Base-by-base conservation (phyloP, 1,284 basidiomycete genomes). In the Moesziomyces sp. region DNA sequence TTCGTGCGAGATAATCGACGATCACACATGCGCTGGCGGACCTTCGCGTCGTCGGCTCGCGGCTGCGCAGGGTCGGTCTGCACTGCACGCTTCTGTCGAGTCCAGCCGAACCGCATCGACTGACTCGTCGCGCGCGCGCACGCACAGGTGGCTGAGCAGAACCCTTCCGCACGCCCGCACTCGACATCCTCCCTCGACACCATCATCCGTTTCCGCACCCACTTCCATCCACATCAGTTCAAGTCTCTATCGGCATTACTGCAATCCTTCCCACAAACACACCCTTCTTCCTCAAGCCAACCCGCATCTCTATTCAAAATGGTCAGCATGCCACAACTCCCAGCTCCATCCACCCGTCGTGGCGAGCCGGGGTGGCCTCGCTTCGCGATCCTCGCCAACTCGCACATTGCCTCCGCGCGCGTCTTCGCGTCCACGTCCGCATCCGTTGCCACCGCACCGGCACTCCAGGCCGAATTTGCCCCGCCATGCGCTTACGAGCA, bases 261-360 rank as follows among this genome's bases (percentile, higher is more conserved):
- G 21, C 21, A 11, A 46, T 4, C 38, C 10, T 35, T 30, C 28
- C 8, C 21, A 26, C 14, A 23, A 24, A 19, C 38, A 35, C 53
- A 30, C 46, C 48, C n/a, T 46, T 23, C 18, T 28, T 19, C 33
- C 30, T 52, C 57, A 58, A 58, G 52, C 58, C 46, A 43, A 19
- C 35, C 14, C 19, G 30, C 45, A 46, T 18, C 18, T 9, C n/a
- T 40, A 24, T 50, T 6, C 59, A 68, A 58, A 51, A 68, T 68
- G 65, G 65, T 68, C 65, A 68, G 65, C 65, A 68, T 62, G 46
- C 42, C 13, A 51, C 65, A 52, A 57, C 42, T 51, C 40, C 44
- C 59, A 48, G 56, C 50, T 38, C 19, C 30, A 38, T 23, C 35
- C 52, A 44, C 52, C 26, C 21, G 40, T 13, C 51, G 19, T 38